Conservation (phyloP, 306 rosid species). For the Castanea mollissima region DNA sequence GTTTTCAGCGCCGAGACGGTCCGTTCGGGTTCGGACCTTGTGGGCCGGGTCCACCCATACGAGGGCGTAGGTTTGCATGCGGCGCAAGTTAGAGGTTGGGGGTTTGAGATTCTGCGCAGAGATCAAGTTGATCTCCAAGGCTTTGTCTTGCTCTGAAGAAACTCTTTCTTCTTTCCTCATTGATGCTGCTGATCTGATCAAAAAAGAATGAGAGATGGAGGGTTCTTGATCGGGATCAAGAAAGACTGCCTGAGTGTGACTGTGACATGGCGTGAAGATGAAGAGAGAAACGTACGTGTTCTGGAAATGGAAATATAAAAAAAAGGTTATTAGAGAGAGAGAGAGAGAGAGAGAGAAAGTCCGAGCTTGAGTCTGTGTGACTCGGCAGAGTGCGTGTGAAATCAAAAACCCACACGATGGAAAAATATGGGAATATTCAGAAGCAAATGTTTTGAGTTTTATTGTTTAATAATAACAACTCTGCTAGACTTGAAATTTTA, state of each 20-base stretch:
- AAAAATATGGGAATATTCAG: too few relatives aligned
- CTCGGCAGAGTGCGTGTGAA: too few relatives aligned
- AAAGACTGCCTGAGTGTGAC: conserved; percentile 5
- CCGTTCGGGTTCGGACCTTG: conserved; percentile 69
- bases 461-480: too few relatives aligned
- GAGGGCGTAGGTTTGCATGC: conserved; percentile 61
- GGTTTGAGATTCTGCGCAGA: conserved; percentile 76
- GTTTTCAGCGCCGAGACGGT: conserved; percentile 59
- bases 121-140: conserved; percentile 88
- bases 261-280: background rate
- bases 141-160: conserved; percentile 27
- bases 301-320: too few relatives aligned
- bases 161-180: conserved; percentile 29
- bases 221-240: conserved; percentile 7
- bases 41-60: conserved; percentile 58
- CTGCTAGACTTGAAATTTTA: too few relatives aligned
- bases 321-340: too few relatives aligned
- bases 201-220: conserved; percentile 5
- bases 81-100: conserved; percentile 41
- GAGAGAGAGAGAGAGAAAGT: too few relatives aligned
- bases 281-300: background rate
- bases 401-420: too few relatives aligned
- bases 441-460: too few relatives aligned
- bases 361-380: too few relatives aligned
- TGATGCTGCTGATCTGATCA: conserved; percentile 26